Conservation (phyloP, 78 protist species). For the Paratrimastix pyriformis region DNA sequence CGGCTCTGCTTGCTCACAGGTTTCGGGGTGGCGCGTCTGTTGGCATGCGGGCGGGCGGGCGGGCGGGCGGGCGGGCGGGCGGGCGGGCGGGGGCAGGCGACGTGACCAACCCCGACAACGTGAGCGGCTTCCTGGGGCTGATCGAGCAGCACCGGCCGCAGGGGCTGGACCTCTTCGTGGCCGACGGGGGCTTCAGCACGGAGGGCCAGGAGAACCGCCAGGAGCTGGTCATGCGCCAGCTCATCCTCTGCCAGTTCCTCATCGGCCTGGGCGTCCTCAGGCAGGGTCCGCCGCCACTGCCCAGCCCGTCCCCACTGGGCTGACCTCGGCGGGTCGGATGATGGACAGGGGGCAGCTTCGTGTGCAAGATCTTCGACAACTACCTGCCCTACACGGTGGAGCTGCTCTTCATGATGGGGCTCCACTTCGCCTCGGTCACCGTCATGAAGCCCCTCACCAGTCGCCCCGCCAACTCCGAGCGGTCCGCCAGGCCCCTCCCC, state of each 20-base stretch:
- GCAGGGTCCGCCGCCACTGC: no score
- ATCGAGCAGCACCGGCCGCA: slow-evolving; percentile 31
- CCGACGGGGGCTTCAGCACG: slow-evolving; percentile 56
- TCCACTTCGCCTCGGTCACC: slow-evolving; percentile 46
- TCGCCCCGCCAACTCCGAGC: slow-evolving; percentile 83
- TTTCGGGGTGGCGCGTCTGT: no score
- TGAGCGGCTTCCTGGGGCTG: slow-evolving; percentile 28
- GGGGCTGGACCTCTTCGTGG: slow-evolving; percentile 55
- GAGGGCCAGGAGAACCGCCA: slow-evolving; percentile 59
- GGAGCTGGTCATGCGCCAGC: slow-evolving; percentile 43
- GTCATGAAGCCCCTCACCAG: slow-evolving; percentile 71
- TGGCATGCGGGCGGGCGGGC: no score
- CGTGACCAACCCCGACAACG: slow-evolving; percentile 39
- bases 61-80: no score
- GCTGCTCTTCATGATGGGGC: slow-evolving; percentile 44
- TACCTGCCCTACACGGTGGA: slow-evolving; percentile 62
- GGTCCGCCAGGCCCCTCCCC: no score
- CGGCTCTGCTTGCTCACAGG: no score
- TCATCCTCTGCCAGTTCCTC: slow-evolving; percentile 63
- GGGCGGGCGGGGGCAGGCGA: no score
- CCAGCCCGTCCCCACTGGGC: no score
- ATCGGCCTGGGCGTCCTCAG: slow-evolving; percentile 41
- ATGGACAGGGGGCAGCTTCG: slow-evolving; percentile 76
- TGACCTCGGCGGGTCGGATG: no score
- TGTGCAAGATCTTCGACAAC: slow-evolving; percentile 78